Evolutionary conservation across 306 rosid species (phyloP).

Genomic region (Rosa lucieae): DNA sequence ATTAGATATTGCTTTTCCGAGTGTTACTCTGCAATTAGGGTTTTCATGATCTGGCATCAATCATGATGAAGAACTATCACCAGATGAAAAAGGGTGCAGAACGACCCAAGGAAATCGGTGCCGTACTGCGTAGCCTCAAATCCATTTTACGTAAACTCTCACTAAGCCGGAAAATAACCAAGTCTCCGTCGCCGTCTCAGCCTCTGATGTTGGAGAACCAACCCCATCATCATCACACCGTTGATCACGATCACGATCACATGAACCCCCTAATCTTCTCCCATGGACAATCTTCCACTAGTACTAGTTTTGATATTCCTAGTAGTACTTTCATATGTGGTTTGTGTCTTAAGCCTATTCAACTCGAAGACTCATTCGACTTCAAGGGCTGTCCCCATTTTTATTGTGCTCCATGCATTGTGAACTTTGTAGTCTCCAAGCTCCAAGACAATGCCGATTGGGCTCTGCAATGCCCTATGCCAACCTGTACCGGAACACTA

Average conservation of each 20-base stretch:
- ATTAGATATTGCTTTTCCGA: no score
- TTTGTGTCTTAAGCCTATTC: conserved; percentile 33
- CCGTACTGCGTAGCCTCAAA: neutral
- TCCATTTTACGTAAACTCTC: neutral
- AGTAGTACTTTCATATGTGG: conserved; percentile 18
- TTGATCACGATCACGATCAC: neutral
- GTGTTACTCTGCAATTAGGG: neutral
- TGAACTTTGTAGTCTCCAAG: conserved; percentile 46
- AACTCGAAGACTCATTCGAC: conserved; percentile 15
- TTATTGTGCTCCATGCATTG: conserved; percentile 47
- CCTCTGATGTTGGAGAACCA: neutral
- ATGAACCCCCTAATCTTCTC: neutral
- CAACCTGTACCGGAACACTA: conserved; percentile 36
- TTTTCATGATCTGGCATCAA: neutral
- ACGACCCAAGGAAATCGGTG: neutral
- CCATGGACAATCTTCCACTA: neutral
- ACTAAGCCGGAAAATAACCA: neutral
- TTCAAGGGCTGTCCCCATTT: conserved; percentile 46
- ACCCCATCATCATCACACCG: neutral
- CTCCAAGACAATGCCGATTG: conserved; percentile 32
- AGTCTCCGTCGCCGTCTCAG: neutral
- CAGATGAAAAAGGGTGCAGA: neutral
- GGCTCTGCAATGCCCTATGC: conserved; percentile 41
- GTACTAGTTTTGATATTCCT: neutral
- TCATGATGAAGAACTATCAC: neutral